A percentile compares a stretch with the other conserved stretches of the same genome.
Conservation (phyloP, 2,329 filamentous ascomycete species). For the Albophoma yamanashiensis region DNA sequence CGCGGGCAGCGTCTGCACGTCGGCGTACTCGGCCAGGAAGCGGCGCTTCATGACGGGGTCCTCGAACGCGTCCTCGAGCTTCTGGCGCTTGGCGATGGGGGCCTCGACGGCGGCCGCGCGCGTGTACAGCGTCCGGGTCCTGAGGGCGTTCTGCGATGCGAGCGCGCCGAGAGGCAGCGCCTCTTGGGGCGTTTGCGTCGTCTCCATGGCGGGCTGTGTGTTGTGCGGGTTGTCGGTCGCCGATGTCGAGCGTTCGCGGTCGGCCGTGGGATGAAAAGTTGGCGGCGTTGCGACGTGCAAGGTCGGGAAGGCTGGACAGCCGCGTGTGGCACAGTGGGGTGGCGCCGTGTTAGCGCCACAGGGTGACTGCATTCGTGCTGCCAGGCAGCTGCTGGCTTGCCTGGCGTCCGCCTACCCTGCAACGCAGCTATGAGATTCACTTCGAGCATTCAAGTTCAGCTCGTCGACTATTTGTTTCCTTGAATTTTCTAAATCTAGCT, state of each 20-base stretch:
- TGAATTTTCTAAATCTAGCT: too few species aligned
- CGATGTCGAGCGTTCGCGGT: neutral
- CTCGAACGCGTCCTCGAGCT: constrained; percentile 22
- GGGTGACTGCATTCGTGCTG: neutral
- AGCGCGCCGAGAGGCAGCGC: constrained; percentile 22
- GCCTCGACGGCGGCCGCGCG: constrained; percentile 11
- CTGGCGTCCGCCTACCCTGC: neutral
- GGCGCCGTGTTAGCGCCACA: neutral
- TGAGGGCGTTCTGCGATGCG: constrained; percentile 21
- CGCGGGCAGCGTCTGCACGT: constrained; percentile 66
- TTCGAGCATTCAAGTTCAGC: neutral
- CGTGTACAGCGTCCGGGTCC: constrained; percentile 21
- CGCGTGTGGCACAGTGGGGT: constrained; percentile 17
- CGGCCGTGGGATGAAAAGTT: constrained; percentile 10
- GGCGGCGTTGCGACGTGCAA: neutral
- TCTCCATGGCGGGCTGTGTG: constrained; percentile 19
- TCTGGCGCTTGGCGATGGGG: constrained; percentile 25
- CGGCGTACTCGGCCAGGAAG: constrained; percentile 64
- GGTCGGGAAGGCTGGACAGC: constrained; percentile 13
- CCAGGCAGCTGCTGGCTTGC: neutral
- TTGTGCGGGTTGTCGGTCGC: constrained; percentile 1
- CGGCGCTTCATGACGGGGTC: constrained; percentile 30
- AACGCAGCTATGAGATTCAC: neutral
- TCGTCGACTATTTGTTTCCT: neutral
- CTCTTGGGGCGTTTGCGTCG: constrained; percentile 18